Percentiles rank a stretch among this genome's conserved stretches.
phyloP scores from a whole-genome alignment of 1,284 basidiomycete species.

The Sanguinoderma infundibulare region DNA sequence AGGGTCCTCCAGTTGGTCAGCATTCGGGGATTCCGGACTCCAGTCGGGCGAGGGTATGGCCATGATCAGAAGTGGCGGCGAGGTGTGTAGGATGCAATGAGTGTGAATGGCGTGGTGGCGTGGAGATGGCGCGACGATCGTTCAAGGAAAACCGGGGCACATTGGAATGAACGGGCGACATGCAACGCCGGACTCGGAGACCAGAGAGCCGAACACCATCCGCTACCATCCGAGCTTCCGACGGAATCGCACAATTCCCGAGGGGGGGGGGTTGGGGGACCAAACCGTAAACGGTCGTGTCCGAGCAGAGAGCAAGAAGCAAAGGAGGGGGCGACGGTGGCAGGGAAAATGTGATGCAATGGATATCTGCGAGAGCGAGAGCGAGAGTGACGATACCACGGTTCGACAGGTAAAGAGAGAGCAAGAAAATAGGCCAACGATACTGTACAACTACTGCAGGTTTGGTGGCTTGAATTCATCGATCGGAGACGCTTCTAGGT shows the following conservation, averaged over 20 bases:
- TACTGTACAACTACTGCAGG: slow-evolving; percentile 8
- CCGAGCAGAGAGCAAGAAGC: neutral
- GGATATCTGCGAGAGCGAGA: slow-evolving; percentile 1
- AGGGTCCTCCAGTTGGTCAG: neutral
- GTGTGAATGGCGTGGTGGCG: neutral
- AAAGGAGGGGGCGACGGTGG: neutral
- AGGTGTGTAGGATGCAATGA: neutral
- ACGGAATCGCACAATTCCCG: neutral
- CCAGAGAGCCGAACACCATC: slow-evolving; percentile 2
- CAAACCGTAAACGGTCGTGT: neutral
- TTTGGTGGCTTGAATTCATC: slow-evolving; percentile 63
- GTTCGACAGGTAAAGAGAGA: neutral
- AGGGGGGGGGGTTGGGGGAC: too few species aligned
- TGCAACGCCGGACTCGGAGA: neutral
- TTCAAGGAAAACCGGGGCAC: neutral
- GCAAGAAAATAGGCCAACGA: slow-evolving; percentile 1
- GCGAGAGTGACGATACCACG: neutral
- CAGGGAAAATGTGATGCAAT: neutral
- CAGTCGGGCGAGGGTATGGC: neutral
- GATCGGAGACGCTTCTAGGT: slow-evolving; percentile 61
- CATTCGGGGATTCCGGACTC: neutral
- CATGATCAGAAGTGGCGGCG: neutral
- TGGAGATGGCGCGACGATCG: neutral
- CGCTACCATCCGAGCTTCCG: neutral
- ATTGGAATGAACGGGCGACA: neutral